Percentiles rank a stretch among this genome's conserved stretches.
phyloP scores from a whole-genome alignment of 1,284 basidiomycete genomes.

The Tremellales sp. region DNA sequence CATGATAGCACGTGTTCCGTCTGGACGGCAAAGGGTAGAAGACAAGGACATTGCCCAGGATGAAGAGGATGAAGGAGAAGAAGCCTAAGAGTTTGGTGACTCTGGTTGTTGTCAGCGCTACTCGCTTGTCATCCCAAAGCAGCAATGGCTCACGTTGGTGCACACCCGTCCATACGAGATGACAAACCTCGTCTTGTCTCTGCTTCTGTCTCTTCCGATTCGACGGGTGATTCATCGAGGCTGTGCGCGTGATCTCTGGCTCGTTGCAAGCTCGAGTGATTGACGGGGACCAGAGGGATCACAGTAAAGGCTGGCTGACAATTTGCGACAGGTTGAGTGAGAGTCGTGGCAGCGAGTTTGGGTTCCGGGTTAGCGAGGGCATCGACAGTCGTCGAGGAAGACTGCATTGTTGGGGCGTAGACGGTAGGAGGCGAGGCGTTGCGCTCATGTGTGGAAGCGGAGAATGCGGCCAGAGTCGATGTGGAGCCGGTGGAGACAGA shows the following conservation, averaged over 20 bases:
- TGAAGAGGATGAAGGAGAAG: slow-evolving; percentile 17
- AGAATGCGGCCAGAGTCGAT: neutral
- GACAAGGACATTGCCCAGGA: slow-evolving; percentile 26
- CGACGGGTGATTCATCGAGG: too few species aligned
- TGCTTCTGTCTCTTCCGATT: too few species aligned
- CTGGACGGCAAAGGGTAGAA: slow-evolving; percentile 18
- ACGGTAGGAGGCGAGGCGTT: neutral
- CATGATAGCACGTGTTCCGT: slow-evolving; percentile 22
- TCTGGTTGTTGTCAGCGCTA: too few species aligned
- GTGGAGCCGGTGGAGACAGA: neutral
- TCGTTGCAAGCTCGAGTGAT: too few species aligned
- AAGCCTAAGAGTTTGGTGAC: slow-evolving; percentile 14
- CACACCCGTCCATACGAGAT: slow-evolving; percentile 8
- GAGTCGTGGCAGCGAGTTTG: too few species aligned
- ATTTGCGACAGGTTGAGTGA: too few species aligned
- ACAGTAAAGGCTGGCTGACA: too few species aligned
- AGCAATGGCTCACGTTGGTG: slow-evolving; percentile 11
- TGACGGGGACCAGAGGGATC: too few species aligned
- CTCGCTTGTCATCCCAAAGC: too few species aligned
- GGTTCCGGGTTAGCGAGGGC: too few species aligned
- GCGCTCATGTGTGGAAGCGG: neutral
- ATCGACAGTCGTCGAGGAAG: too few species aligned
- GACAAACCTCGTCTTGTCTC: neutral
- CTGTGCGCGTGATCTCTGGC: too few species aligned
- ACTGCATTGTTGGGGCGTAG: slow-evolving; percentile 1